Evolutionary conservation across 176 grass and related monocot species (phyloP).

Genomic region (Echinochloa phyllopogon): DNA sequence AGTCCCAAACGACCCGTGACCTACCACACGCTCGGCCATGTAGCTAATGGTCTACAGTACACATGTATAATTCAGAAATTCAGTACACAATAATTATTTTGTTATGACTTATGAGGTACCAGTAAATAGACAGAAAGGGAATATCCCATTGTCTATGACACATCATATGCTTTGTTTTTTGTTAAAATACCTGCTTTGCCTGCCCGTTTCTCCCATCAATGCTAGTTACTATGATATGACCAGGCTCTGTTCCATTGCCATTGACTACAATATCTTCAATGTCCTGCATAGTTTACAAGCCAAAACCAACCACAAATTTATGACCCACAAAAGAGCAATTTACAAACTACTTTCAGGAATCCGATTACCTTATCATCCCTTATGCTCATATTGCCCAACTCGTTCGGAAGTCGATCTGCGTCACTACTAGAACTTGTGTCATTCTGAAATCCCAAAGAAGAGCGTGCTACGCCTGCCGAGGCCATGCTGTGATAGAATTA

Average conservation of each 20-base stretch:
- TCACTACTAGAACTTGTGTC: conserved; percentile 44
- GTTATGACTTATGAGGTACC: background rate
- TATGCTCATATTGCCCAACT: conserved; percentile 79
- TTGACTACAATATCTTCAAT: conserved; percentile 78
- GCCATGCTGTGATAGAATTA: conserved; percentile 55
- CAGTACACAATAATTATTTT: conserved; percentile 16
- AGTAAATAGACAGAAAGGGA: conserved; percentile 1
- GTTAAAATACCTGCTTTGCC: conserved; percentile 69
- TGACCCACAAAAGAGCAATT: conserved; percentile 22
- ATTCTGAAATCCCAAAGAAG: conserved; percentile 59
- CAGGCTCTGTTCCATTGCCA: conserved; percentile 84
- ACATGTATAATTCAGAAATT: conserved; percentile 38
- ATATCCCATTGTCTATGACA: background rate
- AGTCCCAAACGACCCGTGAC: conserved; percentile 77
- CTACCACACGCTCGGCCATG: conserved; percentile 83
- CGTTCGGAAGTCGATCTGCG: conserved; percentile 57
- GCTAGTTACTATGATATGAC: conserved; percentile 91
- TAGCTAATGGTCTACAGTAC: conserved; percentile 74
- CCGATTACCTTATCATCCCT: conserved; percentile 81
- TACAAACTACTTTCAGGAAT: background rate
- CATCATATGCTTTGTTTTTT: background rate
- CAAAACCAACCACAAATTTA: background rate
- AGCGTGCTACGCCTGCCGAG: conserved; percentile 50
- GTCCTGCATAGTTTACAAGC: conserved; percentile 53
- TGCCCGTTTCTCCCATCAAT: conserved; percentile 87